phyloP scores from a whole-genome alignment of 495 filamentous ascomycete genomes.

The Xylaria castorea region DNA sequence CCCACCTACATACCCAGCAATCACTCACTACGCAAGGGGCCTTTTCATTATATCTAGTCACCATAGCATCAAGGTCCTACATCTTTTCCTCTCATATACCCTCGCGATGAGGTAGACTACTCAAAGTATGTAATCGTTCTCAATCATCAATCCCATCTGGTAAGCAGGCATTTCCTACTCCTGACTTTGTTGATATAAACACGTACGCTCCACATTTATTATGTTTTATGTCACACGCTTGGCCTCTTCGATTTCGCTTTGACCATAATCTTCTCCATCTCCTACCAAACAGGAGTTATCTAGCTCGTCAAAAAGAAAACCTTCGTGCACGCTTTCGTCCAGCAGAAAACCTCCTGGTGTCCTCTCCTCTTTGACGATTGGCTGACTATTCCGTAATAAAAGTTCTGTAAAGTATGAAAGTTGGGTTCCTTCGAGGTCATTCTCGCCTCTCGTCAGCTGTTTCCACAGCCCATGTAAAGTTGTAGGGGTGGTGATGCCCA shows the following conservation, averaged over 20 bases:
- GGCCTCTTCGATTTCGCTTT: not conserved
- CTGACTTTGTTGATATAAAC: not conserved
- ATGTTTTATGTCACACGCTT: not conserved
- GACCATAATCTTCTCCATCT: slow-evolving; percentile 6
- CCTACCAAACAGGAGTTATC: not conserved
- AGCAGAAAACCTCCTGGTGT: not conserved
- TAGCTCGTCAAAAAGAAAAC: not conserved
- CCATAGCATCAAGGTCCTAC: not conserved
- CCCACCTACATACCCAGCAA: no score
- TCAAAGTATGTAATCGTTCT: not conserved
- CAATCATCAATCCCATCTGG: not conserved
- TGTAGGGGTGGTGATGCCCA: not conserved
- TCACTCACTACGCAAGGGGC: not conserved
- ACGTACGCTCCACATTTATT: not conserved
- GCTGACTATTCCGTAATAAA: not conserved
- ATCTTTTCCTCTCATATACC: not conserved
- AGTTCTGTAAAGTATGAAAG: not conserved
- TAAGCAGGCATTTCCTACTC: not conserved
- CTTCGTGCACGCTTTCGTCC: not conserved
- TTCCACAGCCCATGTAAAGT: not conserved
- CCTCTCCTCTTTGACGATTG: not conserved
- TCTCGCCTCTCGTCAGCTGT: not conserved
- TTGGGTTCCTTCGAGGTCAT: not conserved
- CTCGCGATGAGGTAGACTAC: not conserved
- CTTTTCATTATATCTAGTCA: not conserved